Conservation (phyloP, 2,329 filamentous ascomycete genomes). For the Curvularia sp. region DNA sequence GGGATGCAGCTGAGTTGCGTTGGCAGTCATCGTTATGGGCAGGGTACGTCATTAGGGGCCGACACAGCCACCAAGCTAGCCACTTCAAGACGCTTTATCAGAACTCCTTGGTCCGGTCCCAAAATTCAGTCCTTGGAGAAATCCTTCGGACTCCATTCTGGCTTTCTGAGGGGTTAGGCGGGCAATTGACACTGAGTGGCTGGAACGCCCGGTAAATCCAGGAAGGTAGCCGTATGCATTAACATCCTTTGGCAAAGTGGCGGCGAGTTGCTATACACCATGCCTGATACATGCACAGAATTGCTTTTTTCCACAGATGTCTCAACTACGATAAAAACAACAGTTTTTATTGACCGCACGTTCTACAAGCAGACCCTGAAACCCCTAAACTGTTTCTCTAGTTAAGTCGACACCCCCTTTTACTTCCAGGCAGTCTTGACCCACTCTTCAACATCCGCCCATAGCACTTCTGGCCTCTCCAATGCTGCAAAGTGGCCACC, state of each 20-base stretch:
- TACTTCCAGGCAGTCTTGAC: slow-evolving; percentile 45
- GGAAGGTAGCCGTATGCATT: background rate
- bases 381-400: background rate
- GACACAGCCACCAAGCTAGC: slow-evolving; percentile 20
- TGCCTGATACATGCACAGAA: background rate
- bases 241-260: background rate
- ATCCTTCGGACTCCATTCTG: background rate
- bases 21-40: slow-evolving; percentile 14
- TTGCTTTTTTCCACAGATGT: slow-evolving; percentile 2
- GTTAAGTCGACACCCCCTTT: background rate
- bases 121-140: background rate
- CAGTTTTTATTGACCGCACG: background rate
- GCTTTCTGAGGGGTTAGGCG: background rate
- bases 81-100: slow-evolving; percentile 8
- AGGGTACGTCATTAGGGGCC: slow-evolving; percentile 18
- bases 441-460: slow-evolving; percentile 57
- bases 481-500: slow-evolving; percentile 60
- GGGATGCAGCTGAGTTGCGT: slow-evolving; percentile 9
- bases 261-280: background rate
- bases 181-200: background rate
- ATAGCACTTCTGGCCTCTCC: slow-evolving; percentile 52
- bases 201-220: background rate
- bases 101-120: slow-evolving; percentile 13
- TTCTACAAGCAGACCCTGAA: background rate
- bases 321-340: background rate